Base-by-base conservation (phyloP, 108 stramenopile species). In the Fragilaria radians region DNA sequence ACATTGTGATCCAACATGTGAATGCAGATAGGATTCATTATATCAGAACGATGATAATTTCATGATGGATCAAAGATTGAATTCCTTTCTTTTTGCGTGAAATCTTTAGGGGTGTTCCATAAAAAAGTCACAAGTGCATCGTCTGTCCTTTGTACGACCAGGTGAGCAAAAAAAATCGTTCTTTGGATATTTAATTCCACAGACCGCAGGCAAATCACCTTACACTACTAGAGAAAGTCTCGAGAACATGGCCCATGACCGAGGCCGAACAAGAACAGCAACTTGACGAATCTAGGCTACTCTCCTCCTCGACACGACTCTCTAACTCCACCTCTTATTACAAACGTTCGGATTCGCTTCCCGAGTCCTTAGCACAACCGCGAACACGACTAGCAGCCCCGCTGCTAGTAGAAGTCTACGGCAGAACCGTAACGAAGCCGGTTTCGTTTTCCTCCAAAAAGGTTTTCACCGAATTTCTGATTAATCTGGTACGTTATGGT, bases 231-330 rank as follows among this genome's bases (percentile, higher is more conserved):
- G 19, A 22, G 19, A 26, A 26, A 52, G 52, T 52, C 17, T 24
- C 55, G 69, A 59, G 65, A 74, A 74, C 78, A 83, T 79, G 78
- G 82, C 82, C 82, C 77, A 83, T 83, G 82, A 74, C 71, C 78
- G 73, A 78, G 68, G 75, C 50, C 58, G 19, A 52, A 42, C 55
- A 18, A 60, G 34, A 28, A 60, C 58, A 67, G 28, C 52, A 42
- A 21, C 32, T 18, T 24, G 48, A 48, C n/a, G 25, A 55, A 50
- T 60, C 50, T 31, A 59, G 21, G 28, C 59, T n/a, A 11, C 23
- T 46, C 30, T 19, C 32, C 18, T 14, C 55, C 23, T 26, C 9
- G 24, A 46, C 3, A 59, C 22, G n/a, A n/a, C n/a, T n/a, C n/a
- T n/a, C n/a, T n/a, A n/a, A n/a, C n/a, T n/a, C 47, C 19, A 61